Evolutionary conservation across 2,329 filamentous ascomycete genomes (phyloP).

Genomic region (Pseudogymnoascus sp.): DNA sequence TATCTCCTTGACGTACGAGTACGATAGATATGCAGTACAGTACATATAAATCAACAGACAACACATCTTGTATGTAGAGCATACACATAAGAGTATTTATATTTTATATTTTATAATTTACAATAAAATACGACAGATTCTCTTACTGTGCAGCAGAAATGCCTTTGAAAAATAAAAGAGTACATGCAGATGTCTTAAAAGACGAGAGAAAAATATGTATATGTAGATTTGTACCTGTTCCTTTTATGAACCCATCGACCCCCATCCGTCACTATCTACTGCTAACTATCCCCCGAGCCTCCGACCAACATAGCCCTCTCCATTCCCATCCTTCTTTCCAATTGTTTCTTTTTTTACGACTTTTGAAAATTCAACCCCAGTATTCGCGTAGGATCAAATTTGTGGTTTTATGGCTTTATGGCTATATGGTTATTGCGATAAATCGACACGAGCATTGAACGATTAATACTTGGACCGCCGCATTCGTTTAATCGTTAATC

Average conservation of each 20-base stretch:
- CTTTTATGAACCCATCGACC: not conserved
- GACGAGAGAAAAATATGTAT: not conserved
- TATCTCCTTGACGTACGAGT: too few relatives aligned
- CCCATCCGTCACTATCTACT: conserved; percentile 1
- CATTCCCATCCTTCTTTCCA: not conserved
- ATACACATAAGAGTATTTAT: not conserved
- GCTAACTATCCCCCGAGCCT: not conserved
- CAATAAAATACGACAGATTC: conserved; percentile 1
- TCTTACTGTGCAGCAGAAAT: not conserved
- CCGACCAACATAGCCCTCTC: conserved; percentile 8
- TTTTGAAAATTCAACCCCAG: not conserved
- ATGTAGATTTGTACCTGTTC: conserved; percentile 5
- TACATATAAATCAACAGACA: not conserved
- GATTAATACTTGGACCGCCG: not conserved
- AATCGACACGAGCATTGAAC: not conserved
- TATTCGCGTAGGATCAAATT: not conserved
- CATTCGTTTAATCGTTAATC: conserved; percentile 8
- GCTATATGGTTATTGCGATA: not conserved
- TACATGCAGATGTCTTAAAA: conserved; percentile 7
- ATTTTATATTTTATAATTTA: too few relatives aligned
- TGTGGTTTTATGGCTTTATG: not conserved
- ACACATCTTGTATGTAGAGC: not conserved
- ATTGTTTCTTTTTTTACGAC: not conserved
- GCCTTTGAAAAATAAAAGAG: not conserved
- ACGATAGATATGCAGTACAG: too few relatives aligned